phyloP scores from a whole-genome alignment of 2,329 filamentous ascomycete genomes.

The Neofusicoccum sp. region DNA sequence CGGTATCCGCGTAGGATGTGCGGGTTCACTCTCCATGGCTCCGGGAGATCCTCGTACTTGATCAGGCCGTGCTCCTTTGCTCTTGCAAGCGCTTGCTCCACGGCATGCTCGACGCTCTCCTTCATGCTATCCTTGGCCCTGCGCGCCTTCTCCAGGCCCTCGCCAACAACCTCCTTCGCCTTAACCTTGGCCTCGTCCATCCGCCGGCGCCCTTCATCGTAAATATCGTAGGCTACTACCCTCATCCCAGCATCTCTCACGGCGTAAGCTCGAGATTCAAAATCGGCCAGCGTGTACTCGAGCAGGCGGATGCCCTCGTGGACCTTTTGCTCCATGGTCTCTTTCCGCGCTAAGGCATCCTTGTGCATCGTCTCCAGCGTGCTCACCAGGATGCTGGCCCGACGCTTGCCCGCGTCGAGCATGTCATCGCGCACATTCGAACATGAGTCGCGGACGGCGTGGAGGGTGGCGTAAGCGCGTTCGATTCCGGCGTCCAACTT shows the following conservation, averaged over 20 bases:
- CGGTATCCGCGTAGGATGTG: constrained; percentile 92
- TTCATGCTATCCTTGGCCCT: constrained; percentile 68
- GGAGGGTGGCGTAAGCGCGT: constrained; percentile 81
- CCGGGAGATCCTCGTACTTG: constrained; percentile 84
- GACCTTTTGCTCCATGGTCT: constrained; percentile 89
- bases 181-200: constrained; percentile 77
- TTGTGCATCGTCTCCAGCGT: constrained; percentile 88
- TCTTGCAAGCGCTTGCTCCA: constrained; percentile 74
- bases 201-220: constrained; percentile 77
- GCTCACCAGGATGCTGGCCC: constrained; percentile 87
- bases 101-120: constrained; percentile 74
- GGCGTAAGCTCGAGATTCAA: constrained; percentile 80
- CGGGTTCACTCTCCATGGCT: constrained; percentile 92
- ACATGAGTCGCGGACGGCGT: constrained; percentile 84
- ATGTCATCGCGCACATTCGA: constrained; percentile 88
- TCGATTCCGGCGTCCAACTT: constrained; percentile 82
- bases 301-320: constrained; percentile 83
- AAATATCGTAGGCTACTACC: constrained; percentile 69
- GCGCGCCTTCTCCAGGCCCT: constrained; percentile 79
- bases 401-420: constrained; percentile 80
- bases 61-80: constrained; percentile 83
- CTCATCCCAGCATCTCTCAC: constrained; percentile 76
- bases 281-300: constrained; percentile 81
- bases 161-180: constrained; percentile 76
- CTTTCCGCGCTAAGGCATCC: constrained; percentile 79